Base-by-base conservation (phyloP, 2,329 filamentous ascomycete genomes). In the Zalaria sp. region DNA sequence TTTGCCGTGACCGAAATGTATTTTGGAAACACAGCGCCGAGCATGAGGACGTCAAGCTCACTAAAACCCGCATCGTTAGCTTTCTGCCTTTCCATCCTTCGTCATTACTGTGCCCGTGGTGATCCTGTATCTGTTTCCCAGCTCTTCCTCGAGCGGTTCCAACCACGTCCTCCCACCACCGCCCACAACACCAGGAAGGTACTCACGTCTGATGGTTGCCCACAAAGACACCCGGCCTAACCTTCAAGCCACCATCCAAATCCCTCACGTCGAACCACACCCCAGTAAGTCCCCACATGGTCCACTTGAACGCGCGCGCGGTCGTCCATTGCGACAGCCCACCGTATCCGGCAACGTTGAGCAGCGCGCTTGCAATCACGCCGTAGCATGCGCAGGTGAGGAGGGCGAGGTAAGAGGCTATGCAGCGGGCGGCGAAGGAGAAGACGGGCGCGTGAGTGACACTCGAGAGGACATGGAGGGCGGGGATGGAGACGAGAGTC, bases 1-100 rank as follows among this genome's bases (percentile, higher is more conserved):
- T 98, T 98, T 37, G 89, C 88, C 25, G 89, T 95, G 45, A 98
- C 83, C 55, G 80, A 87, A 69, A 83, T 93, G 70, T 93, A 87
- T 54, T 77, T 79, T 38, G 91, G 91, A 65, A 95, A 96, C 55
- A 94, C 77, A 62, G 72, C 69, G 47, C 87, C 91, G 27, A 98
- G 74, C 77, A 95, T 83, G 45, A 94, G 72, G 34, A 98, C 83
- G 58, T 98, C 91, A 51, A 98, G 76, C 66, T 96, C 91, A 11
- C 64, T 69, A 41, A 46, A 9, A 7, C 39, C 27, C 25, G 18
- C 27, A 18, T 18, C 18, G 18, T 18, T 18, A 18, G 18, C 18
- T 18, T 18, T 2, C 18, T 18, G 18, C 18, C 2, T 18, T 18
- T 18, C 18, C 18, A 18, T 18, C 18, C 18, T 18, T 18, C 18